Evolutionary conservation across 1,139 yeast genomes (phyloP).

Genomic region (Blastobotrys apis): DNA sequence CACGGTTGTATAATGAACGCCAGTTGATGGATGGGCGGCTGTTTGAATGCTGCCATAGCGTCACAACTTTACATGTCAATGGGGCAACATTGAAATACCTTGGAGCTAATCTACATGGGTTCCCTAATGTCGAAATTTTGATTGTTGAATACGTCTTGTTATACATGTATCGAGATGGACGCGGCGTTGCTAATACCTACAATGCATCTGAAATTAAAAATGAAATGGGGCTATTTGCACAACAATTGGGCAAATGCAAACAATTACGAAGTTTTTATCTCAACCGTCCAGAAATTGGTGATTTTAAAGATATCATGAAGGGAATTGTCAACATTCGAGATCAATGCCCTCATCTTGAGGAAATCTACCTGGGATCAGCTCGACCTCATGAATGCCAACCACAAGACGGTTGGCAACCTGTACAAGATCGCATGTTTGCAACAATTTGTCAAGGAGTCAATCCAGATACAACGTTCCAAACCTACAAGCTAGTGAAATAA

Average conservation of each 20-base stretch:
- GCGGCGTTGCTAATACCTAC: constrained; percentile 6
- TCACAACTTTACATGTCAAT: constrained; percentile 9
- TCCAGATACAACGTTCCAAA: constrained; percentile 9
- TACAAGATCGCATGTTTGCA: constrained; percentile 6
- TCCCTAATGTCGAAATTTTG: constrained; percentile 10
- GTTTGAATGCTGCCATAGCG: constrained; percentile 1
- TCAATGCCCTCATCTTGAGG: constrained; percentile 7
- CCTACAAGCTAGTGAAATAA: constrained; percentile 1
- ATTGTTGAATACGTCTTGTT: constrained; percentile 8
- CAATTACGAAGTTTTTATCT: constrained; percentile 4
- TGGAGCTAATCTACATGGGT: constrained; percentile 3
- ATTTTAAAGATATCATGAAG: constrained; percentile 2
- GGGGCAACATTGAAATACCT: constrained; percentile 9
- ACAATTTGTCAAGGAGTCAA: constrained; percentile 9
- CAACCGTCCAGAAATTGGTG: constrained; percentile 6
- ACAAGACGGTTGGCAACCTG: constrained; percentile 10
- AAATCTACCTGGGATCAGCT: constrained; percentile 8
- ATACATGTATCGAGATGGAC: constrained; percentile 5
- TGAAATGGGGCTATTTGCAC: constrained; percentile 8
- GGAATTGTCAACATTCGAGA: constrained; percentile 2
- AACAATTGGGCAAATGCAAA: constrained; percentile 8
- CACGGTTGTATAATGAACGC: background rate
- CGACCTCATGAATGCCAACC: constrained; percentile 10
- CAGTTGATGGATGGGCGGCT: constrained; percentile 1
- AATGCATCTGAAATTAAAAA: constrained; percentile 10